Evolutionary conservation across 805 yeast genomes (phyloP).

Genomic region (Saturnispora mendoncae): DNA sequence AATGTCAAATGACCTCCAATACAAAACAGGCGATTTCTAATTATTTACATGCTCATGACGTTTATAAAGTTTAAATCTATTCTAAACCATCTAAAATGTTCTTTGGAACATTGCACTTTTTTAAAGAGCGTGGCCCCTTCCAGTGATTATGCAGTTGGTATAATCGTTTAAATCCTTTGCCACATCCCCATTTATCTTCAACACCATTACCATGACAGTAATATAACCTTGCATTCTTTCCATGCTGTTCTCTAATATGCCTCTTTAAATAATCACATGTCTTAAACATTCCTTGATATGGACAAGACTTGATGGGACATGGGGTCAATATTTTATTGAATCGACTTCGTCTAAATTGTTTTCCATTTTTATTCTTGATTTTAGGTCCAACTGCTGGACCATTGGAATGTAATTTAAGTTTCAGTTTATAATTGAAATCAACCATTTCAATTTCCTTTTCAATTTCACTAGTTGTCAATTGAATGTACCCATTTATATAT

Average conservation of each 20-base stretch:
- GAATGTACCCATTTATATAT: too few relatives aligned
- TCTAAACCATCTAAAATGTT: conserved; percentile 1
- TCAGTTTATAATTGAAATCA: conserved; percentile 8
- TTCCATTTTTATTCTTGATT: too few relatives aligned
- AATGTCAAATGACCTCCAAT: too few relatives aligned
- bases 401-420: too few relatives aligned
- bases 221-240: conserved; percentile 20
- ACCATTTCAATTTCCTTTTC: conserved; percentile 13
- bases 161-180: conserved; percentile 26
- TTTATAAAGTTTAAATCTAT: neutral
- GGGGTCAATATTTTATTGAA: conserved; percentile 5
- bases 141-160: conserved; percentile 29
- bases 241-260: conserved; percentile 27
- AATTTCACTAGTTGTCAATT: neutral
- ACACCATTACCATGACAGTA: conserved; percentile 20
- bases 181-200: conserved; percentile 27
- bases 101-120: conserved; percentile 25
- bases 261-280: conserved; percentile 26
- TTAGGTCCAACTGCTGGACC: too few relatives aligned
- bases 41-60: too few relatives aligned
- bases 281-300: conserved; percentile 25
- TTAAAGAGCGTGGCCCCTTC: conserved; percentile 27
- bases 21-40: too few relatives aligned
- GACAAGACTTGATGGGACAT: conserved; percentile 16
- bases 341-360: conserved; percentile 4